These are phyloP conservation scores for Pyricularia grisea DNA, from an alignment of 2,329 filamentous ascomycete genomes.

Conservation along the genomic window DNA sequence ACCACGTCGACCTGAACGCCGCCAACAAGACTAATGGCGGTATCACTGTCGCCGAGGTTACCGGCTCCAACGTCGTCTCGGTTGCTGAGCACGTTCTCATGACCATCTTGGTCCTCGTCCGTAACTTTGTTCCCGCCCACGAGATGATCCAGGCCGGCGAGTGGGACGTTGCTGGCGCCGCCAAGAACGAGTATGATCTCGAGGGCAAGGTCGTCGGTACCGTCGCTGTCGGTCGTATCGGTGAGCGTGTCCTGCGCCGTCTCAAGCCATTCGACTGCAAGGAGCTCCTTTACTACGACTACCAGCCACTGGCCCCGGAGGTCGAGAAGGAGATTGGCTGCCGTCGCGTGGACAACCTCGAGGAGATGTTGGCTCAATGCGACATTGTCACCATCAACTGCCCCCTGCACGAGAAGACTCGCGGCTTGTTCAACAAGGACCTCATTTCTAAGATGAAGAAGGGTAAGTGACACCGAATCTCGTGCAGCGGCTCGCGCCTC, in stretches of 20 bases:
- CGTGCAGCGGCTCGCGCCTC: background rate
- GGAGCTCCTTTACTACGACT: slow-evolving; percentile 98
- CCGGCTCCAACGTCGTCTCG: slow-evolving; percentile 95
- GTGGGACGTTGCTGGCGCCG: slow-evolving; percentile 91
- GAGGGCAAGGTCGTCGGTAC: slow-evolving; percentile 97
- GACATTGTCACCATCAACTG: slow-evolving; percentile 99
- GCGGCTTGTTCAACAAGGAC: slow-evolving; percentile 96
- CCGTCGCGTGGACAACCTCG: slow-evolving; percentile 77
- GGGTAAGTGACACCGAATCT: slow-evolving; percentile 40
- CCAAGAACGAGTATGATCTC: slow-evolving; percentile 97
- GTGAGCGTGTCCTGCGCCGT: slow-evolving; percentile 91
- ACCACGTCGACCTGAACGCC: slow-evolving; percentile 94
- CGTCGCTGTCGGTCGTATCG: slow-evolving; percentile 93
- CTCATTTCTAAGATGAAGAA: slow-evolving; percentile 87
- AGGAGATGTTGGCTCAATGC: slow-evolving; percentile 90
- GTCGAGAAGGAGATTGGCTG: slow-evolving; percentile 92
- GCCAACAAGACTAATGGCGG: slow-evolving; percentile 98
- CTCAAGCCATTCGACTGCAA: slow-evolving; percentile 99
- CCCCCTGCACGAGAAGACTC: slow-evolving; percentile 96
- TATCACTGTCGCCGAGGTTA: slow-evolving; percentile 94
- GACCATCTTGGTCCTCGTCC: slow-evolving; percentile 92
- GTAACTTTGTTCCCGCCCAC: slow-evolving; percentile 97
- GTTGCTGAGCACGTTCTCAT: slow-evolving; percentile 99
- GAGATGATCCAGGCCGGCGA: slow-evolving; percentile 83
- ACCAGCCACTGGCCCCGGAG: slow-evolving; percentile 84